Percentiles rank a stretch among this genome's conserved stretches.
Evolutionary conservation across 148 eudicot species (phyloP).

Genomic region (Suaeda aralocaspica): DNA sequence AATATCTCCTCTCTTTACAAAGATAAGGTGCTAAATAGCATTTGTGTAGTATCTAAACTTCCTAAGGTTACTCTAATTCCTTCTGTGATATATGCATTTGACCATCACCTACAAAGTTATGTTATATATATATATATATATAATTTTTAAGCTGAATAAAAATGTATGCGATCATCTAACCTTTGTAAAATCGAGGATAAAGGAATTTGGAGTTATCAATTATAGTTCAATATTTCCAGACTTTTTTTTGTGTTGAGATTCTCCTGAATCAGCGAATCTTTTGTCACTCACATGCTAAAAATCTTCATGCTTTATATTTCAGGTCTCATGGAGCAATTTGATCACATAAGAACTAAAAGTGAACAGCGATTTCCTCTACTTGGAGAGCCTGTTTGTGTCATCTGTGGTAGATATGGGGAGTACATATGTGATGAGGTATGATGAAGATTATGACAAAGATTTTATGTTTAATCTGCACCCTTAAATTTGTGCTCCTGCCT

Average conservation of each 20-base stretch:
- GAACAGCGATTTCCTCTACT: constrained; percentile 74
- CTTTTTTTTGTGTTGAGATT: background rate
- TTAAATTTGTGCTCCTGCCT: background rate
- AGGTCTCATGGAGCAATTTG: constrained; percentile 34
- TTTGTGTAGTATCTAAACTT: no score
- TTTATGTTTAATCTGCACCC: background rate
- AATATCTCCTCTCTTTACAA: no score
- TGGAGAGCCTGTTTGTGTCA: constrained; percentile 78
- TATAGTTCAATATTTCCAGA: no score
- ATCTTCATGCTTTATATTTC: constrained; percentile 6
- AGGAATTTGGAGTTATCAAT: no score
- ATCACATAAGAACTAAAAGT: constrained; percentile 45
- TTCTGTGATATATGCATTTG: no score
- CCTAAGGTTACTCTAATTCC: no score
- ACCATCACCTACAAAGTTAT: no score
- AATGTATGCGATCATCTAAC: no score
- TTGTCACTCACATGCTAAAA: background rate
- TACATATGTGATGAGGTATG: constrained; percentile 78
- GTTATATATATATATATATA: no score
- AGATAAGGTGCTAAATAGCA: no score
- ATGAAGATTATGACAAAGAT: background rate
- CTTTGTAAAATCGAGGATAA: no score
- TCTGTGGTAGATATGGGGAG: constrained; percentile 88
- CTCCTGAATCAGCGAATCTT: background rate
- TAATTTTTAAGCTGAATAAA: no score